Evolutionary conservation across 129 eudicot genomes (phyloP), one percentile per base, ranked within the genome.

Genomic region (Rutidosis leptorrhynchoides): DNA sequence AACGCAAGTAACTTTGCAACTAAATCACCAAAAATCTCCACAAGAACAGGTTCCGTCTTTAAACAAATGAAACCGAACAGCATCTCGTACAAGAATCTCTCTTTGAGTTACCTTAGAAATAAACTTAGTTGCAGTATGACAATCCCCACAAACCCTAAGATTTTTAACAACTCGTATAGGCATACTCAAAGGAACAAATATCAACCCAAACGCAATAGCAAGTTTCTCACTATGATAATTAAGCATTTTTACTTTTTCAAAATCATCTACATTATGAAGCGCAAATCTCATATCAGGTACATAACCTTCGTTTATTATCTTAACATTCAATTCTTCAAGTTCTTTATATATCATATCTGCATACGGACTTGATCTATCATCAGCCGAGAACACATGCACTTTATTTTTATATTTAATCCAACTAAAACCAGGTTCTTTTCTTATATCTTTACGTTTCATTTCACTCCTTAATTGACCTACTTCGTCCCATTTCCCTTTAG

Each of bases 211-310:
- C 46, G 96, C 96, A 78, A 88, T 88, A 33, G 96, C 98, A 28
- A 92, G 96, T 71, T 85, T 85, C 81, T 93, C 96, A 58, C 98
- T 93, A 45, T 93, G 98, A 81, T 83, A 81, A 71, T 76, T 93
- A 78, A 93, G 89, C 89, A 89, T 82, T 62, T 60, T 77, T 48
- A 89, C 69, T 53, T 89, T 93, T 73, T 93, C 96, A 2, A 85
- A 68, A 62, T 82, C 89, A 3, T 78, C 95, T 51, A 93, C 91
- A 51, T 89, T 85, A 73, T 88, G 98, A 63, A 82, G 83, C 49
- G 86, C 94, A 73, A 74, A 83, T 58, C 85, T 85, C 79, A 77
- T 64, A 69, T 93, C 96, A n/a, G 92, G 95, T 26, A 77, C 84
- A 73, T 88, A 93, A 4, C 98, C 98, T 66, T 82, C 95, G 65